Evolutionary conservation across 1,284 basidiomycete genomes (phyloP).

Genomic region (Wolfiporia cocos): DNA sequence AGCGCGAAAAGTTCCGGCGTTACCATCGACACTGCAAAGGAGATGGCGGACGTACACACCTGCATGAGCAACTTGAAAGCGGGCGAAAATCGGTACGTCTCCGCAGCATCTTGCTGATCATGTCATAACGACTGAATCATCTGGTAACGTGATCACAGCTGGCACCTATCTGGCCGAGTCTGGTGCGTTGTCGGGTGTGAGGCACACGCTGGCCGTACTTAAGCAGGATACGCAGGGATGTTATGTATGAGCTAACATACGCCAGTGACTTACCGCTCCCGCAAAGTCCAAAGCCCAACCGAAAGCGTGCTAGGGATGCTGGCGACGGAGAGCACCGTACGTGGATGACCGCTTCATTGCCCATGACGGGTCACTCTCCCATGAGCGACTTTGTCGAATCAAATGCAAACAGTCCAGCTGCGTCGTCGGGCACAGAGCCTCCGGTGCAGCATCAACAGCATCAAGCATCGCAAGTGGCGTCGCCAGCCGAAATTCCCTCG

Average conservation of each 20-base stretch:
- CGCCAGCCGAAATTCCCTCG: too few species aligned
- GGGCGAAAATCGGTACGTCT: too few species aligned
- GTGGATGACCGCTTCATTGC: background rate
- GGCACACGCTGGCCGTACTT: background rate
- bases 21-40: background rate
- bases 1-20: background rate
- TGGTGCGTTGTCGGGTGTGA: background rate
- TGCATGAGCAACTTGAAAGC: background rate
- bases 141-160: background rate
- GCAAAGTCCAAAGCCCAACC: background rate
- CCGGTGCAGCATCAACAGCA: too few species aligned
- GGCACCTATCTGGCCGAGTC: background rate
- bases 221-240: background rate
- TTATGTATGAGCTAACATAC: background rate
- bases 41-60: background rate
- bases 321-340: background rate
- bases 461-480: too few species aligned
- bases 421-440: background rate
- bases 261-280: background rate
- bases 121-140: too few species aligned
- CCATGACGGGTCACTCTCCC: background rate
- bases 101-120: too few species aligned
- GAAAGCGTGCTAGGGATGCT: background rate
- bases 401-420: too few species aligned
- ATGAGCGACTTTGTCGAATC: background rate